Base-by-base conservation (phyloP, 208 protist genomes). In the Herpetomonas tarakana region DNA sequence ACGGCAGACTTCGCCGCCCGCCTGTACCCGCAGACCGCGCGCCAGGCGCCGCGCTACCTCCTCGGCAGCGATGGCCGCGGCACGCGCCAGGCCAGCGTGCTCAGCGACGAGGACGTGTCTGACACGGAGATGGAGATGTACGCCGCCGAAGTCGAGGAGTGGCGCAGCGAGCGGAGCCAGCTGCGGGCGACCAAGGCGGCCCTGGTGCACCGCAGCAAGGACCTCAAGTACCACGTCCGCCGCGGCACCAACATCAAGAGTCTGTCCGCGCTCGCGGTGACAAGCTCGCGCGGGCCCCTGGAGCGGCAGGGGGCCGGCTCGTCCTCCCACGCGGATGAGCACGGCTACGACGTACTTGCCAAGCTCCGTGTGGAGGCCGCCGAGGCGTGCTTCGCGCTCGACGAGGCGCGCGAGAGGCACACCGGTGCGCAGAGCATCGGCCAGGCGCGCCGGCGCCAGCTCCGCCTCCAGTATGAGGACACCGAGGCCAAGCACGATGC, bases 161-260 rank as follows among this genome's bases (percentile, higher is more conserved):
- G 87, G 83, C 60, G 71, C 22, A 45, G 65, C 26, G 83, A 91
- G 71, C 79, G 83, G 28, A 60, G 52, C 12, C 24, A 39, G 24
- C 62, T 93, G 44, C 72, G 73, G 3, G 57, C 58, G 1, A 62
- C 79, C 38, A 68, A 71, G 58, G 57, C 52, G 0, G 35, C 54
- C 19, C 27, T 86, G 39, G 47, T 71, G 22, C 65, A 71, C 56
- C 59, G 69, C 47, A 59, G 64, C 9, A 60, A 74, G 16, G 83
- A 91, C 25, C 65, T 88, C 21, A 41, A 63, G 31, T 74, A 67
- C 47, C 83, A 88, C 56, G 38, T 85, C 49, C 71, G 71, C 1
- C 76, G 80, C 25, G 80, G 76, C n/a, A 87, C 74, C 52, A 86
- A 89, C 61, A 87, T 88, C 67, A 92, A 89, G 62, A 61, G 61